Base-by-base conservation (phyloP, 345 rosid species). In the Syzygium aqueum region DNA sequence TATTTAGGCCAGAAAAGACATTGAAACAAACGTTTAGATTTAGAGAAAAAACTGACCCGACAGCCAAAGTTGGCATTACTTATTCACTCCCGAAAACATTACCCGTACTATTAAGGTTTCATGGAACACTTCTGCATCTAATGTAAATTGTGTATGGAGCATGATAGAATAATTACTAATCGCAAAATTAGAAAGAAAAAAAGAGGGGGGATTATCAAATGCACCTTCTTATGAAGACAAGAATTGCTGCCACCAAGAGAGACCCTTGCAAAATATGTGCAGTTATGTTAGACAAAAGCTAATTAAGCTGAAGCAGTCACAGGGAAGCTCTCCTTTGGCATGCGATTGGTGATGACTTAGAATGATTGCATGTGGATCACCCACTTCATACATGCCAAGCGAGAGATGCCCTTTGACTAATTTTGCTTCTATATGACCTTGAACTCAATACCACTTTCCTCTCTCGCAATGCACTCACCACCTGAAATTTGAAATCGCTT, bases 351-450 rank as follows among this genome's bases (percentile, higher is more conserved):
- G 28, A 51, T 46, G 57, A 63, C 51, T 9, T 25, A 61, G 51
- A 2, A 25, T 14, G 80, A 27, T 46, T 3, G 23, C 56, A 78
- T 37, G 7, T 33, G 5, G 28, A 37, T 57, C 27, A 43, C 28
- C 10, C 54, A 16, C 43, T 14, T 13, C n/a, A 1, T n/a, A 30
- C 87, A 85, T 86, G 91, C 89, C 89, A 51, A 84, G 53, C 21
- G 59, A 88, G 89, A 86, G 88, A 85, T 49, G 91, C 91, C 91
- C 89, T 90, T 37, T 65, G 28, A 65, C 77, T 90, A 37, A 25
- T 86, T 90, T 17, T 33, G 80, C 46, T 86, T 67, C 80, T 40
- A 8, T 0, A 67, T 23, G 46, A 33, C 7, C 46, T 10, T 25
- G 1, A 4, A 19, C 80, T 67, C 80, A 67, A 3, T 17, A 2